Conservation (phyloP, 768 basidiomycete genomes). For the Boletus pseudo-olivaceus region DNA sequence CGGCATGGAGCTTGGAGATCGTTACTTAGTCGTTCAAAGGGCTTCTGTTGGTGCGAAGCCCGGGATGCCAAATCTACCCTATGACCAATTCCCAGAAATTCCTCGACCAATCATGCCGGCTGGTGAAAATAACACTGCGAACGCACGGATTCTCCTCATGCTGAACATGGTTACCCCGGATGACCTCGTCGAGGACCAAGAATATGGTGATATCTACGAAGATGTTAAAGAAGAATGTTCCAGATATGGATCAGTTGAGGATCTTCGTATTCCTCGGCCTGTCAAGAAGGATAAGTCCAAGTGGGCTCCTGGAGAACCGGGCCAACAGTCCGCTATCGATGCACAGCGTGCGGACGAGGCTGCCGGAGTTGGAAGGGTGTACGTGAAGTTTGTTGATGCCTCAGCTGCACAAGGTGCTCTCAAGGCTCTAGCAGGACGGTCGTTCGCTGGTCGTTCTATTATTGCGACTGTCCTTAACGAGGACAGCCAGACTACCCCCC, state of each 20-base stretch:
- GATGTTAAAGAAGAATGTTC: conserved; percentile 91
- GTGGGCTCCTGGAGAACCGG: conserved; percentile 64
- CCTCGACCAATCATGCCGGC: conserved; percentile 88
- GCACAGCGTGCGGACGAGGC: conserved; percentile 79
- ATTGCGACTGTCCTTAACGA: conserved; percentile 81
- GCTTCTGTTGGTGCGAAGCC: conserved; percentile 92
- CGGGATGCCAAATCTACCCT: conserved; percentile 62
- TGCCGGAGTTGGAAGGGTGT: conserved; percentile 91
- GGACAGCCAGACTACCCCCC: conserved; percentile 82
- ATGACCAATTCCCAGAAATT: conserved; percentile 79
- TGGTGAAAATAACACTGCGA: conserved; percentile 54
- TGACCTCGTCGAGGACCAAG: conserved; percentile 84
- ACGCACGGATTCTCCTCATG: conserved; percentile 90
- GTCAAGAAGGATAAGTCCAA: conserved; percentile 81
- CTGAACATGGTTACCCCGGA: conserved; percentile 98
- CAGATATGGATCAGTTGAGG: conserved; percentile 76
- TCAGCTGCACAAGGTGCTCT: conserved; percentile 67
- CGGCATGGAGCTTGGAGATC: conserved; percentile 97
- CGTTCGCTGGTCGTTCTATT: conserved; percentile 83
- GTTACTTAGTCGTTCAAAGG: conserved; percentile 92
- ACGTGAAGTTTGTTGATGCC: conserved; percentile 77
- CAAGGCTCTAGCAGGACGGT: conserved; percentile 84
- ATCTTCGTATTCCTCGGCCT: conserved; percentile 85
- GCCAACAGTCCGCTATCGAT: conserved; percentile 57
- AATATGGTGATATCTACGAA: conserved; percentile 92